Evolutionary conservation across 805 yeast genomes (phyloP), one percentile per base, ranked within the genome.

Genomic region (Myxozyma geophila): DNA sequence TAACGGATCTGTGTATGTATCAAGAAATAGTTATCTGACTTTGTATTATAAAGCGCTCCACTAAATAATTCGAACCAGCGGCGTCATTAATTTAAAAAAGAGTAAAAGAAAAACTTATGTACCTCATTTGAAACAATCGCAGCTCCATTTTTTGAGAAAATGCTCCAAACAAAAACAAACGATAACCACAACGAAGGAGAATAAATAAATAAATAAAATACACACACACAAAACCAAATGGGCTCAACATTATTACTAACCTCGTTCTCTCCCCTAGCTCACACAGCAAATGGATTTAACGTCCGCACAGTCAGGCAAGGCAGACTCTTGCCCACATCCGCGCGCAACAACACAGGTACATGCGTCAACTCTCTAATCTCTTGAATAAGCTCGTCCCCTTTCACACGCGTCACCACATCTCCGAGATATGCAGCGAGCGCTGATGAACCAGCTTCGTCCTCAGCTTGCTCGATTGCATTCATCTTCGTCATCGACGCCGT

Each of bases 221-320:
- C 8, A 12, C 28, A 17, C 9, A 21, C 7, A 23, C 35, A n/a
- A 41, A 46, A 52, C 7, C 28, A 43, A 21, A 40, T 17, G 15
- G 15, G 5, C 28, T 19, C 10, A 35, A 44, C 15, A 54, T 9
- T 43, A 54, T 43, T 28, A 9, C 23, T 7, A 13, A 39, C 19
- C 28, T 10, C n/a, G n/a, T n/a, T n/a, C 19, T 15, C 49, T 19
- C 59, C 15, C 39, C 39, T 12, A 28, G 17, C 49, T 37, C 48
- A 66, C 48, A 56, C 43, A 17, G 68, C 66, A 74, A 92, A 93
- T 39, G 99, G 99, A 72, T 93, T 93, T 73, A 92, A 80, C 7
- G 93, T 89, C 71, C 97, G 84, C 15, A 95, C 97, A 2, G 97
- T 90, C 71, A 93, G 82, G 75, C 98, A 93, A 17, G 99, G 99